Base-by-base conservation (phyloP, 805 yeast species). In the Debaryomyces tyrocola region DNA sequence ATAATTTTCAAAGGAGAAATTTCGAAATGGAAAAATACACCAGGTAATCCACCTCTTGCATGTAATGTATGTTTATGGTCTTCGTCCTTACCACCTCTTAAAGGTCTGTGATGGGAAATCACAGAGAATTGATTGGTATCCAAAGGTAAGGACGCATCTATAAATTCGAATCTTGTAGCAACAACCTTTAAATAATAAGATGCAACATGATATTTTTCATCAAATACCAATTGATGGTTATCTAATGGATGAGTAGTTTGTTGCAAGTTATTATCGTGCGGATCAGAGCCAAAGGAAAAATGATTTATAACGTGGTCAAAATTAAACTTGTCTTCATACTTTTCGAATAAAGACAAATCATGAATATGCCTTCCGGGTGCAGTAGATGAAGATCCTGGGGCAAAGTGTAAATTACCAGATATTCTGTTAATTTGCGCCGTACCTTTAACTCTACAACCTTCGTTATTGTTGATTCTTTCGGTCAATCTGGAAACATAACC, bases 101-200 rank as follows among this genome's bases (percentile, higher is more conserved):
- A 63, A 7, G 96, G 92, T 53, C 98, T 79, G 57, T 87, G 91
- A 65, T 94, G 99, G 43, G 79, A 78, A 1, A 96, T 90, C 8
- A 86, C 92, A 2, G 92, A 82, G 69, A 89, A 91, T 67, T 92
- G 97, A 61, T 94, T 90, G 2, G 98, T 88, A 50, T 88, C 96
- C 6, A 84, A 50, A n/a, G 60, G 43, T 44, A 60, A 61, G 6
- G 63, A 58, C 11, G 80, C 79, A 53, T 78, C 71, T 55, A 89
- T 66, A 53, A 75, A 84, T 67, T 87, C 95, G 59, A 81, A 88
- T 55, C 96, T 77, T 1, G 97, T 89, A 31, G 95, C 87, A 10
- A 94, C 97, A 45, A 94, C 94, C 62, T 90, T 91, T 52, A 91
- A 70, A 66, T 79, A 94, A 69, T 94, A 94, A 14, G 89, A 78